A percentile compares a stretch with the other conserved stretches of the same genome.
Conservation (phyloP, 352 stramenopile species). For the Pythium folliculosum region DNA sequence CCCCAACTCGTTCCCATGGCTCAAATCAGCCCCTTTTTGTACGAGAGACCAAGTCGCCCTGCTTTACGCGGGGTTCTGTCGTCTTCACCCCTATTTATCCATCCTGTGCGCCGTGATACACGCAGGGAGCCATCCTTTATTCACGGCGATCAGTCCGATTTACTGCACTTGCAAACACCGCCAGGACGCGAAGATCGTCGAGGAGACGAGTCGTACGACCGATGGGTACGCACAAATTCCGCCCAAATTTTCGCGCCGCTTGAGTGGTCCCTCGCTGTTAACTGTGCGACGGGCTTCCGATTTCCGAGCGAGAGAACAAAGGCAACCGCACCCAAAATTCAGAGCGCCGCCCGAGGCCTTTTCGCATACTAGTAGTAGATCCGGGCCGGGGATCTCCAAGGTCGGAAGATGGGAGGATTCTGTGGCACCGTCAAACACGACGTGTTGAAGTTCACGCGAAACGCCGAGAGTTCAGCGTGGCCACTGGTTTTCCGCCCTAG, state of each 20-base stretch:
- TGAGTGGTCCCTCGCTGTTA: neutral
- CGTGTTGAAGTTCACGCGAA: neutral
- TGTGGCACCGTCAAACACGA: neutral
- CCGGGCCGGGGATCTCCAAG: neutral
- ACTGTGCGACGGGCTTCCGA: neutral
- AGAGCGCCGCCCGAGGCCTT: neutral
- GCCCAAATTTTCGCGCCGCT: slow-evolving; percentile 12
- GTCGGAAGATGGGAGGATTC: slow-evolving; percentile 1
- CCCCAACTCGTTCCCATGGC: neutral
- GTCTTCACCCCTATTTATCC: neutral
- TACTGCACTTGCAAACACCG: too few species aligned
- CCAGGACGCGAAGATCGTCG: neutral
- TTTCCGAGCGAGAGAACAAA: neutral
- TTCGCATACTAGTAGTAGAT: too few species aligned
- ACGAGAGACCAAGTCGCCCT: neutral
- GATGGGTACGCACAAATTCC: slow-evolving; percentile 8
- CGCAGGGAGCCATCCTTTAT: neutral
- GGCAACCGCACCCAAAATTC: neutral
- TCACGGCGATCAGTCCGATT: slow-evolving; percentile 1
- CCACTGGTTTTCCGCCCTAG: neutral
- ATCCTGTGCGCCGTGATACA: neutral
- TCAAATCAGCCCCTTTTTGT: neutral
- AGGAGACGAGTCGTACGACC: neutral
- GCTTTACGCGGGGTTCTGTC: neutral
- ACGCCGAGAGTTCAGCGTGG: neutral